phyloP scores from a whole-genome alignment of 2,329 filamentous ascomycete species.

The Nemania diffusa region DNA sequence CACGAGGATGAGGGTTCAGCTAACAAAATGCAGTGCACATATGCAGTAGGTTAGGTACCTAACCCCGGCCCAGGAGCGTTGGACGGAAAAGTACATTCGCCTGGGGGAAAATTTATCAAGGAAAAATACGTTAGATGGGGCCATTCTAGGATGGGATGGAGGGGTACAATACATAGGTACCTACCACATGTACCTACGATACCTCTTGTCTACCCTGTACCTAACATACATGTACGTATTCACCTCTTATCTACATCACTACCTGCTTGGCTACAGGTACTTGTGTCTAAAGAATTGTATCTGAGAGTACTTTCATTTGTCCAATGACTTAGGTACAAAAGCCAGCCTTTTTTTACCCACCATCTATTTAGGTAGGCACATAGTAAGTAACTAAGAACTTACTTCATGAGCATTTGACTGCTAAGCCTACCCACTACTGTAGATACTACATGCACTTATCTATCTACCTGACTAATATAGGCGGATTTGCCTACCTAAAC shows the following conservation, averaged over 20 bases:
- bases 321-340: too few relatives aligned
- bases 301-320: not conserved
- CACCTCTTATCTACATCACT: too few relatives aligned
- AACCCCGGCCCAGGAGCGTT: conserved; percentile 19
- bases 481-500: not conserved
- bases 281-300: not conserved
- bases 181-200: not conserved
- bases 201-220: conserved; percentile 6
- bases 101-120: conserved; percentile 28
- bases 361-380: not conserved
- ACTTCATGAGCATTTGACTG: not conserved
- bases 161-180: conserved; percentile 14
- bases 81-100: conserved; percentile 29
- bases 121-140: conserved; percentile 19
- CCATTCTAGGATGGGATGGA: conserved; percentile 24
- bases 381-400: not conserved
- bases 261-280: too few relatives aligned
- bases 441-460: too few relatives aligned
- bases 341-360: too few relatives aligned
- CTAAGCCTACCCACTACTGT: too few relatives aligned
- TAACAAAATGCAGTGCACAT: conserved; percentile 34
- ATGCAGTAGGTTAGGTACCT: conserved; percentile 28
- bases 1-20: conserved; percentile 38
- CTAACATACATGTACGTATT: not conserved
- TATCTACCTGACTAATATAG: conserved; percentile 2